Evolutionary conservation across 208 protist species (phyloP), one percentile per base, ranked within the genome.

Genomic region (Leptomonas seymouri): DNA sequence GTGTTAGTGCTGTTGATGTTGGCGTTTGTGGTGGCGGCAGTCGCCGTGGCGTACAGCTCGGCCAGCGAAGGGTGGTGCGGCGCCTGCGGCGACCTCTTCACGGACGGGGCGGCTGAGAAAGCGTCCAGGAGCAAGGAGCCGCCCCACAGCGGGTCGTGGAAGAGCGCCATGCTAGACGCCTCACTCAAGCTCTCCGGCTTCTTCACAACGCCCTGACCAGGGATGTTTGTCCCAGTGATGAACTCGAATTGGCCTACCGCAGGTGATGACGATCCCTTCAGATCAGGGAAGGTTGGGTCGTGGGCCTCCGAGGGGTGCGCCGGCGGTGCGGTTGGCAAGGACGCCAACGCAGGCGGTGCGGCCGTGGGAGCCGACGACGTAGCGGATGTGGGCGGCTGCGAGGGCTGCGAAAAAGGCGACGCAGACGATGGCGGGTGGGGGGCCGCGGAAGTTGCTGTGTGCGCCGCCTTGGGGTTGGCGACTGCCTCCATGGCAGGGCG

Each of bases 141-240:
- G 6, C 85, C 83, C 88, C 88, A 93, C 51, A 93, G 68, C 7
- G 85, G 85, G 78, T 93, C 85, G 64, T 93, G 88, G 67, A 93
- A 93, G 44, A 93, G 71, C 4, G 88, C 83, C 39, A 93, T 62
- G 64, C 74, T 74, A 20, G 78, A 58, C n/a, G 66, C 16, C 36
- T 57, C 60, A 41, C 42, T 54, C 39, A 58, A 9, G 23, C 25
- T 20, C 44, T 79, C 50, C 3, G 55, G 23, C 48, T 57, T 67
- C 46, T 71, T 71, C 39, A 76, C 71, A 11, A 78, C 54, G 11
- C 70, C 83, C 12, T 73, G 73, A 20, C 84, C 85, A 12, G 85
- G 85, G 41, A 93, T 88, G 71, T 91, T 93, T 11, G 81, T 88
- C 15, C 88, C 88, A 14, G 74, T 63, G 60, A 93, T 74, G 57